Base-by-base conservation (phyloP, 805 yeast species). In the Hanseniaspora osmophila region DNA sequence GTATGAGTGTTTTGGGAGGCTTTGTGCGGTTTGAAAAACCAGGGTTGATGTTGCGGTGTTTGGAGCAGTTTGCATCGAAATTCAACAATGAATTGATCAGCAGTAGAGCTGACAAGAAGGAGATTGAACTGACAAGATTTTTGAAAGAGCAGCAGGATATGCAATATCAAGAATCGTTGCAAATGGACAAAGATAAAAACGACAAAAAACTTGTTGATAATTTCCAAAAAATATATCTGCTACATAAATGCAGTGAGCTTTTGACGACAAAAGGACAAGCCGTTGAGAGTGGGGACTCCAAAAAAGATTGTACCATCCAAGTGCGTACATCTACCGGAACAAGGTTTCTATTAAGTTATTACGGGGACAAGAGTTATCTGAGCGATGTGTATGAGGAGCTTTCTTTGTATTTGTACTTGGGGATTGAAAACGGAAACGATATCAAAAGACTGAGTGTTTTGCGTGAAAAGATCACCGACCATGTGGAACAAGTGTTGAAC, bases 121-220 rank as follows among this genome's bases (percentile, higher is more conserved):
- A 81, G 48, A 63, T 76, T 43, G 74, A 72, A 40, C 60, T 71
- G 49, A 69, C 79, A 33, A 75, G 86, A 54, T 63, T 72, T 29
- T 62, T 83, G 16, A 71, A 76, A 51, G 71, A 74, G 52, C 70
- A 75, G 50, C 92, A 83, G 58, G 86, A 82, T 52, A 63, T 66
- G 42, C 85, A 84, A 16, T 84, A 77, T 54, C 70, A 75, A 51
- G 72, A 69, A 49, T 77, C 86, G 0, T 62, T 83, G 43, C 62
- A 70, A 33, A 67, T 65, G 41, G 92, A 84, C 60, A 69, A 65
- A 51, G 52, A 68, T 38, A 77, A 79, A 54, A 73, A 73, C 54
- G 61, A 67, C 37, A 65, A 71, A 48, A 73, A 69, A 50, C 57
- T 61, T 41, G 51, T 52, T 37, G 54, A 50, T 18, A 48, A 49